A percentile compares a stretch with the other conserved stretches of the same genome.
Evolutionary conservation across 805 yeast species (phyloP).

Genomic region (Candida pseudofarinosa): DNA sequence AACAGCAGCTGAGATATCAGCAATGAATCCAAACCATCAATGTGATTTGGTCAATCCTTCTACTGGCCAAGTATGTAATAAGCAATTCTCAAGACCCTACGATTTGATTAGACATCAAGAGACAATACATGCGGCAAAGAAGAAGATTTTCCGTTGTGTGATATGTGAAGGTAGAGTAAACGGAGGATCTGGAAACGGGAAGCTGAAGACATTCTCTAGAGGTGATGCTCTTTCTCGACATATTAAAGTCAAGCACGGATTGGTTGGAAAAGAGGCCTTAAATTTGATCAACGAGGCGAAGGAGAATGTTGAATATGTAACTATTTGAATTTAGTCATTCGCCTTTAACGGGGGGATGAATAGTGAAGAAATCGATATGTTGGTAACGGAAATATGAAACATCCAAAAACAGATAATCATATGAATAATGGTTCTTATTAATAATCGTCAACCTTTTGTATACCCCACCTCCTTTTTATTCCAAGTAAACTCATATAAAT

Average conservation of each 20-base stretch:
- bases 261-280: constrained; percentile 61
- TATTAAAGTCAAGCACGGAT: constrained; percentile 78
- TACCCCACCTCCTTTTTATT: too few species aligned
- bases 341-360: too few species aligned
- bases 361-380: too few species aligned
- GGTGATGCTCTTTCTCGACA: constrained; percentile 46
- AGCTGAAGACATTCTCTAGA: constrained; percentile 42
- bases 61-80: constrained; percentile 62
- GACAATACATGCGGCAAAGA: constrained; percentile 44
- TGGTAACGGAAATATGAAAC: too few species aligned
- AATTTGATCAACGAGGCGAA: constrained; percentile 72
- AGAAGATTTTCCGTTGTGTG: constrained; percentile 44
- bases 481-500: background rate
- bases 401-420: too few species aligned
- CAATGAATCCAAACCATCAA: constrained; percentile 43
- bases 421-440: too few species aligned
- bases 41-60: constrained; percentile 59
- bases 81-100: constrained; percentile 74
- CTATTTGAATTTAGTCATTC: constrained; percentile 10
- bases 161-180: constrained; percentile 44
- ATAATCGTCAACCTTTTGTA: too few species aligned
- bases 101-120: constrained; percentile 45
- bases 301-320: constrained; percentile 65
- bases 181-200: constrained; percentile 50
- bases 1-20: constrained; percentile 30